A percentile compares a stretch with the other conserved stretches of the same genome.
phyloP scores from a whole-genome alignment of 2,329 filamentous ascomycete genomes.

The Phoma sp. region DNA sequence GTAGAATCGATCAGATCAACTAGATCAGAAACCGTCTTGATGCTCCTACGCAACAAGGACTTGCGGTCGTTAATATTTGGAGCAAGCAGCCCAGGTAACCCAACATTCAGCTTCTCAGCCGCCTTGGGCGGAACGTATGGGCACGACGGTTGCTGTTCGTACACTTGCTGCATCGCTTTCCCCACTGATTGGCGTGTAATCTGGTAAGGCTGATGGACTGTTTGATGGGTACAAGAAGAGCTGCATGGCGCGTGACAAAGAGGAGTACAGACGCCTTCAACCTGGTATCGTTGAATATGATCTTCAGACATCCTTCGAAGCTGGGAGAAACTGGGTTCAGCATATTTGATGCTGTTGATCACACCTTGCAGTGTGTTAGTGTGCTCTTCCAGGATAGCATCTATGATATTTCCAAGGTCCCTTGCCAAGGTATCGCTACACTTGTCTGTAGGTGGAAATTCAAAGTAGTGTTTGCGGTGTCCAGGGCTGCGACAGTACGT shows the following conservation, averaged over 20 bases:
- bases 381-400: slow-evolving; percentile 51
- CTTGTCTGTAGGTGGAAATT: slow-evolving; percentile 25
- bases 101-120: slow-evolving; percentile 37
- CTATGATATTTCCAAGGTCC: slow-evolving; percentile 49
- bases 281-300: slow-evolving; percentile 23
- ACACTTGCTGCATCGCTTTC: slow-evolving; percentile 7
- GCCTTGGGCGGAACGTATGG: slow-evolving; percentile 27
- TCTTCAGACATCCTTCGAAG: slow-evolving; percentile 28
- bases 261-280: slow-evolving; percentile 2
- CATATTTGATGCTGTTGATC: slow-evolving; percentile 47
- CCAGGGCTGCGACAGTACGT: neutral
- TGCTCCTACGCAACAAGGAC: slow-evolving; percentile 23
- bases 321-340: slow-evolving; percentile 25
- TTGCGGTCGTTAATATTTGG: slow-evolving; percentile 43
- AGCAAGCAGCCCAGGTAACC: slow-evolving; percentile 28
- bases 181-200: neutral
- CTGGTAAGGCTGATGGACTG: neutral
- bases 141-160: slow-evolving; percentile 18
- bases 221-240: neutral
- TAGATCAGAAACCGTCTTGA: slow-evolving; percentile 44
- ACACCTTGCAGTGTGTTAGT: slow-evolving; percentile 47
- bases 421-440: slow-evolving; percentile 37
- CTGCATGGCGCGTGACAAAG: slow-evolving; percentile 4
- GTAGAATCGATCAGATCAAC: slow-evolving; percentile 46
- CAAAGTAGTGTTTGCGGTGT: slow-evolving; percentile 22